These are phyloP conservation scores for Debaryomyces subglobosus DNA, from an alignment of 1,139 yeast genomes.

Conservation along the genomic window DNA sequence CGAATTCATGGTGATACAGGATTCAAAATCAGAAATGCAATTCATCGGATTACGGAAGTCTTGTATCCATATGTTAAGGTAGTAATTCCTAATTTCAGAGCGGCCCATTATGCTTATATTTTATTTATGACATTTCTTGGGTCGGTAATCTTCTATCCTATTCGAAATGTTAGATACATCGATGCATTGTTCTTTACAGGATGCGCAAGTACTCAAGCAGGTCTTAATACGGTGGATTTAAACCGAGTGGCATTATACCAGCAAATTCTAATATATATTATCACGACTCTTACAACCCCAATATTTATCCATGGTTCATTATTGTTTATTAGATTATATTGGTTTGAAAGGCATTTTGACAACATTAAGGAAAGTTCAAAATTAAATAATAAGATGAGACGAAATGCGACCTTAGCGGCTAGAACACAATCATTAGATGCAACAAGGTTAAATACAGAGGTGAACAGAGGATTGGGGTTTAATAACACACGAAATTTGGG, in stretches of 20 bases:
- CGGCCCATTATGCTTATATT: conserved; percentile 75
- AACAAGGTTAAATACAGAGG: conserved; percentile 40
- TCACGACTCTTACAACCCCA: conserved; percentile 77
- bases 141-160: conserved; percentile 76
- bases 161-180: conserved; percentile 64
- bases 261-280: conserved; percentile 66
- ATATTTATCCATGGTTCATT: conserved; percentile 84
- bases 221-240: conserved; percentile 76
- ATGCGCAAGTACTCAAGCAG: conserved; percentile 89
- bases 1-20: conserved; percentile 18
- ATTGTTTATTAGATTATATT: conserved; percentile 78
- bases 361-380: conserved; percentile 77
- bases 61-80: conserved; percentile 51
- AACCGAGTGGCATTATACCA: conserved; percentile 70
- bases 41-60: conserved; percentile 26
- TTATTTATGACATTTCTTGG: conserved; percentile 57
- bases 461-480: conserved; percentile 39
- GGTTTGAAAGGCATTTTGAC: conserved; percentile 89
- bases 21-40: conserved; percentile 24
- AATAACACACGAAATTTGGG: conserved; percentile 2
- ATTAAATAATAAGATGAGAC: conserved; percentile 74
- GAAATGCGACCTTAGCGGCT: conserved; percentile 74
- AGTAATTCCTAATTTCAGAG: conserved; percentile 72
- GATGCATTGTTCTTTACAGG: conserved; percentile 78
- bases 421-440: conserved; percentile 42